Evolutionary conservation across 1,139 yeast genomes (phyloP).

Genomic region (Suhomyces atakaporum): DNA sequence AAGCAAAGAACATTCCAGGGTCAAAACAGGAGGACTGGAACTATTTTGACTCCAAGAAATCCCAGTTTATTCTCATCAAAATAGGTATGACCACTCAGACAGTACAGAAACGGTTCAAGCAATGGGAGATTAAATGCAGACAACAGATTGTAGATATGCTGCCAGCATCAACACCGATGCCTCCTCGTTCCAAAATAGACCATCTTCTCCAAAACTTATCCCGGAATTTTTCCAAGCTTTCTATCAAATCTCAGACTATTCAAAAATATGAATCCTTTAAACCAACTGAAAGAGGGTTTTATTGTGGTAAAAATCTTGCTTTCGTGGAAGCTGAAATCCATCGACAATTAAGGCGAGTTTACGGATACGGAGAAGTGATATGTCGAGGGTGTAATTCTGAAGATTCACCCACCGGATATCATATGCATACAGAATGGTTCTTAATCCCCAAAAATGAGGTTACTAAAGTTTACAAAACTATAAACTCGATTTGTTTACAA

Average conservation of each 20-base stretch:
- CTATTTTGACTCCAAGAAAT: conserved; percentile 40
- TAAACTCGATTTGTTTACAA: conserved; percentile 33
- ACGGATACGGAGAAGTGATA: conserved; percentile 46
- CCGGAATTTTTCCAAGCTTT: conserved; percentile 10
- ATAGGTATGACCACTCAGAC: conserved; percentile 58
- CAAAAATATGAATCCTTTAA: conserved; percentile 1
- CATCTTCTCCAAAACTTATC: conserved; percentile 9
- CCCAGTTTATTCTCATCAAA: conserved; percentile 47
- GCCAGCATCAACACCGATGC: conserved; percentile 6
- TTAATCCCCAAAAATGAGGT: conserved; percentile 50
- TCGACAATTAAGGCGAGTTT: conserved; percentile 28
- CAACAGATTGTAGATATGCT: conserved; percentile 48
- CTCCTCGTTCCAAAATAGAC: conserved; percentile 3
- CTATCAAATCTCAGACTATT: conserved; percentile 7
- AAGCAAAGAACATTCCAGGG: conserved; percentile 37
- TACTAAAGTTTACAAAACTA: conserved; percentile 36
- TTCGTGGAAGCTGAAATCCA: conserved; percentile 48
- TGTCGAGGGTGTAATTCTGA: conserved; percentile 39
- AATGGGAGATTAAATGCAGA: conserved; percentile 58
- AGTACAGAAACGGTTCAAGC: conserved; percentile 45
- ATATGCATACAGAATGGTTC: conserved; percentile 62
- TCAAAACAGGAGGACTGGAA: conserved; percentile 31
- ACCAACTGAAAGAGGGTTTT: conserved; percentile 33
- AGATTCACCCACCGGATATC: conserved; percentile 20
- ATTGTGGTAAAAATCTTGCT: conserved; percentile 27